A percentile compares a stretch with the other conserved stretches of the same genome.
Conservation (phyloP, 768 basidiomycete genomes). For the Hysterangium stoloniferum region DNA sequence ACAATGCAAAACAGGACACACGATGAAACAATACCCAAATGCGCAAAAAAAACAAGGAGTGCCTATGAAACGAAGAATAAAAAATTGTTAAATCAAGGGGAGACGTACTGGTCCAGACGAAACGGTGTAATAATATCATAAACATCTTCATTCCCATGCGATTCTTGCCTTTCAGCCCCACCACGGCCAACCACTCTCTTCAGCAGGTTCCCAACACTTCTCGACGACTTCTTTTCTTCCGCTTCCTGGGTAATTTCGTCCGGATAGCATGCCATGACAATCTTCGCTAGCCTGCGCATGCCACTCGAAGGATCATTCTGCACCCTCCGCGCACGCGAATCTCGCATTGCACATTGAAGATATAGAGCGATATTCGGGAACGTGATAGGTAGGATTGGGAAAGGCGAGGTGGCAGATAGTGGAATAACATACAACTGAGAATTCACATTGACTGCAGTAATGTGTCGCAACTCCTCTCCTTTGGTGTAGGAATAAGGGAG, state of each 20-base stretch:
- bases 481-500: slow-evolving; percentile 70
- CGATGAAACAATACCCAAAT: too few relatives aligned
- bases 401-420: slow-evolving; percentile 46
- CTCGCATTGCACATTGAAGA: slow-evolving; percentile 60
- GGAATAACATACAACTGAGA: slow-evolving; percentile 61
- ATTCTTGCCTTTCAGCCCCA: slow-evolving; percentile 31
- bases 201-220: slow-evolving; percentile 34
- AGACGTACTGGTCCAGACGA: slow-evolving; percentile 39
- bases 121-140: slow-evolving; percentile 82
- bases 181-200: slow-evolving; percentile 28
- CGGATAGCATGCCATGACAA: slow-evolving; percentile 62
- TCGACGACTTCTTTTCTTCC: slow-evolving; percentile 20
- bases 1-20: too few relatives aligned
- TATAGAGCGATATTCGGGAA: slow-evolving; percentile 74
- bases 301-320: slow-evolving; percentile 52
- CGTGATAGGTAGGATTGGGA: slow-evolving; percentile 63
- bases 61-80: too few relatives aligned
- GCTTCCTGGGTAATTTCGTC: slow-evolving; percentile 24
- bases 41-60: too few relatives aligned
- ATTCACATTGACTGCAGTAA: slow-evolving; percentile 59
- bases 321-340: slow-evolving; percentile 47
- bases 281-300: slow-evolving; percentile 59
- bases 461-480: slow-evolving; percentile 10
- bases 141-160: slow-evolving; percentile 65
- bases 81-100: too few relatives aligned